Evolutionary conservation across 2,329 filamentous ascomycete genomes (phyloP), one percentile per base, ranked within the genome.

Genomic region (Penicillium sp.): DNA sequence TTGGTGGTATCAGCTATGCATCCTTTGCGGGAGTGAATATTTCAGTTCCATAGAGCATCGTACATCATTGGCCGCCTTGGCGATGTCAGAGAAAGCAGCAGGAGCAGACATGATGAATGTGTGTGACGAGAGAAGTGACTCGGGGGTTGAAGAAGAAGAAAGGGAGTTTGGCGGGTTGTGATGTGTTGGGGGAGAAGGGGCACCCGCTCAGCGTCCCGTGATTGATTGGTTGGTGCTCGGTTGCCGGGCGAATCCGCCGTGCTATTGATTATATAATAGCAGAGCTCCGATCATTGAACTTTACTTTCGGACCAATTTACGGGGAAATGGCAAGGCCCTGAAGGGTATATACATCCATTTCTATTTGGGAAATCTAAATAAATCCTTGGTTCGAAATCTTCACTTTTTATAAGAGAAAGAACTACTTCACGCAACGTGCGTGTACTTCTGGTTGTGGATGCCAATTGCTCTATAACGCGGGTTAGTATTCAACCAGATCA

Each of bases 31-130:
- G 23, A 37, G 48, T 51, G 23, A 54, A 54, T 49, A 51, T 51
- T 50, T n/a, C 42, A 22, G 18, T 20, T 40, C 31, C 12, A 40
- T 35, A 27, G n/a, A 40, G 33, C 20, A 27, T 48, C 91, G 80
- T 86, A 97, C 94, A 85, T 99, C 94, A 84, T 97, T 99, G 77
- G 92, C 90, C 78, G 93, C 85, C 88, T 99, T 99, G 82, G 92
- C 88, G 79, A 99, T 94, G 78, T 99, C 94, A 76, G 89, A 85
- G 83, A 96, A 99, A 76, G 92, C 91, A 75, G 93, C 78, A 75
- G 77, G 77, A 63, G 76, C 73, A 74, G 76, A 71, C 76, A 79
- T 79, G 64, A 62, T 77, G 74, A 65, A 54, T 51, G 51, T 27
- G 49, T 22, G 51, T 48, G 55, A 52, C 57, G 54, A 42, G 58